Percentiles rank a stretch among this genome's conserved stretches.
Evolutionary conservation across 148 eudicot species (phyloP).

Genomic region (Camellia granthamiana): DNA sequence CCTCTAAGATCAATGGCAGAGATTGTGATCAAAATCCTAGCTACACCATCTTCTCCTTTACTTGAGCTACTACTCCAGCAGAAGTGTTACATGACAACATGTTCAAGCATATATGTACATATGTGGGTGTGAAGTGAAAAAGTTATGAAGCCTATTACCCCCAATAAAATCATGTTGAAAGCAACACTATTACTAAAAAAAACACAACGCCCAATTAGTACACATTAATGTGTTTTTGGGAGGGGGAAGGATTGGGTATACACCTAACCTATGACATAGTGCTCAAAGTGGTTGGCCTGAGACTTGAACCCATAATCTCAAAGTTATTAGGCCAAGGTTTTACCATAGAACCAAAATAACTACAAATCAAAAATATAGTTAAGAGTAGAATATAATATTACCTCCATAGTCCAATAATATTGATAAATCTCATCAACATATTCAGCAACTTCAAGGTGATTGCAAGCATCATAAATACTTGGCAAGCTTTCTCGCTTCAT

Average conservation of each 20-base stretch:
- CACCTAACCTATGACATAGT: too few species aligned
- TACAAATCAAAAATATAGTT: neutral
- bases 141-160: too few species aligned
- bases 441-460: constrained; percentile 91
- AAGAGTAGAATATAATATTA: constrained; percentile 23
- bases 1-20: neutral
- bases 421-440: constrained; percentile 91
- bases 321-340: too few species aligned
- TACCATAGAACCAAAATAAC: neutral
- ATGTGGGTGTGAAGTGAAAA: neutral
- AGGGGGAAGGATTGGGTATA: too few species aligned
- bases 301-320: too few species aligned
- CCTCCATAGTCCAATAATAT: constrained; percentile 91
- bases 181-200: too few species aligned
- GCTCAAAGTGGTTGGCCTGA: too few species aligned
- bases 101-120: neutral
- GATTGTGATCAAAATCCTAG: neutral
- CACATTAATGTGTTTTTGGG: too few species aligned
- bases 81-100: neutral
- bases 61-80: neutral
- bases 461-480: constrained; percentile 60
- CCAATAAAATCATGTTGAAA: too few species aligned
- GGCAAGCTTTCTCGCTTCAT: constrained; percentile 45
- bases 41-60: neutral
- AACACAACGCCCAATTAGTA: too few species aligned